Conservation (phyloP, 2,329 filamentous ascomycete genomes). For the Hymenotorrendiella dingleyae region DNA sequence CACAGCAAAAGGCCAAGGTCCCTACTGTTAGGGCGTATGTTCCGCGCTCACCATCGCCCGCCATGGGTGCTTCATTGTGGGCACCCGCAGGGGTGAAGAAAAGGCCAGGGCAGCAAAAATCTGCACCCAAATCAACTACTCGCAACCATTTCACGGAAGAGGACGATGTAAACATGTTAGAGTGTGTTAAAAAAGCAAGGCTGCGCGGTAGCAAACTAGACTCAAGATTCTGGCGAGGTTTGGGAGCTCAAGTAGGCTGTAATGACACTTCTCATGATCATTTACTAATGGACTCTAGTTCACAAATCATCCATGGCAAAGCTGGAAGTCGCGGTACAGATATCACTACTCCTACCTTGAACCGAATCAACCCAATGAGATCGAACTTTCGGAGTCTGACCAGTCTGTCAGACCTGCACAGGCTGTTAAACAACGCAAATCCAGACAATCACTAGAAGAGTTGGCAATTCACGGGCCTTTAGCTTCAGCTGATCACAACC, state of each 20-base stretch:
- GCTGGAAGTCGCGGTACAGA: constrained; percentile 16
- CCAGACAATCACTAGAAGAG: too few species aligned
- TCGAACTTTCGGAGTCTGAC: too few species aligned
- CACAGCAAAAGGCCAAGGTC: constrained; percentile 1
- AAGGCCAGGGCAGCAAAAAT: background rate
- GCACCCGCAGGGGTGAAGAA: constrained; percentile 12
- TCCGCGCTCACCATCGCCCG: constrained; percentile 22
- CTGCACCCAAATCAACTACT: background rate
- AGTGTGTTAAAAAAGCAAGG: constrained; percentile 16
- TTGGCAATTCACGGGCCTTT: too few species aligned
- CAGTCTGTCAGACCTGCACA: too few species aligned
- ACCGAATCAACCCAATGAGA: constrained; percentile 1
- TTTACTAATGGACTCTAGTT: constrained; percentile 14
- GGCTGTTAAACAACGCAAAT: too few species aligned
- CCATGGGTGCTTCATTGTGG: constrained; percentile 25
- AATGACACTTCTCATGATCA: background rate
- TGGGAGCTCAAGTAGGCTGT: constrained; percentile 19
- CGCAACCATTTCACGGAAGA: constrained; percentile 18
- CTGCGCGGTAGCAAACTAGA: constrained; percentile 3
- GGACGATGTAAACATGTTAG: constrained; percentile 24
- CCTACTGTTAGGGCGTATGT: too few species aligned
- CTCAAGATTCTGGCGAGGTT: constrained; percentile 17
- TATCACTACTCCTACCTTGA: constrained; percentile 10
- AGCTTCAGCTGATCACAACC: too few species aligned
- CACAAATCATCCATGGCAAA: constrained; percentile 14